Evolutionary conservation across 1,284 basidiomycete species (phyloP), one percentile per base, ranked within the genome.

Genomic region (Tausonia pullulans): DNA sequence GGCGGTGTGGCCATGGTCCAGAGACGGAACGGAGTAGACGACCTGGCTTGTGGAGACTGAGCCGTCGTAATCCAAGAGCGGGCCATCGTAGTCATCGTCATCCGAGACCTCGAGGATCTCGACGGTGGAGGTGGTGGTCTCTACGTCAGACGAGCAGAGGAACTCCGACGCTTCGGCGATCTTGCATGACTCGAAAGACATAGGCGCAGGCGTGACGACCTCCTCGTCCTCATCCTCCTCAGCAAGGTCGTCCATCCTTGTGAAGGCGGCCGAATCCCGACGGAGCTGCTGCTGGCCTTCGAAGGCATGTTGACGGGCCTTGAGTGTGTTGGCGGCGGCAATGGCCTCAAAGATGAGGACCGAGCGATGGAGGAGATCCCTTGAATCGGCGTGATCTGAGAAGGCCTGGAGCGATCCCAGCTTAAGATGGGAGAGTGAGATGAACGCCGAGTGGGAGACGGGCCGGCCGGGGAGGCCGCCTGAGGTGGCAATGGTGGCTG

Each of bases 61-160:
- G 2, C 43, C 44, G n/a, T 6, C 9, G 57, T 27, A 46, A 7
- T 58, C 57, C 57, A 58, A 46, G 40, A 46, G 40, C 9, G 46
- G 40, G 4, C 16, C 56, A 7, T 58, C 56, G 43, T 44, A n/a
- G 43, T 58, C 56, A 3, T n/a, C 43, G 44, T 41, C 43, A 58
- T 58, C 56, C 43, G 57, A 58, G 16, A 58, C 57, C 16, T 58
- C 57, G 5, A 58, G 45, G 8, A 58, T 27, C 44, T 58, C 57
- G 44, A 58, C 57, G 8, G 13, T 58, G 14, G 56, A 41, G 40
- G 46, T n/a, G 45, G 4, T 11, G 5, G 45, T n/a, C 10, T 57
- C 39, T 41, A 27, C 27, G 27, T 27, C 27, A 27, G 27, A 27
- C 27, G 27, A 27, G 27, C 27, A 27, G 27, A 27, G 27, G 27